These are phyloP conservation scores for Waitea zeae DNA, from an alignment of 1,284 basidiomycete species.

Conservation along the genomic window DNA sequence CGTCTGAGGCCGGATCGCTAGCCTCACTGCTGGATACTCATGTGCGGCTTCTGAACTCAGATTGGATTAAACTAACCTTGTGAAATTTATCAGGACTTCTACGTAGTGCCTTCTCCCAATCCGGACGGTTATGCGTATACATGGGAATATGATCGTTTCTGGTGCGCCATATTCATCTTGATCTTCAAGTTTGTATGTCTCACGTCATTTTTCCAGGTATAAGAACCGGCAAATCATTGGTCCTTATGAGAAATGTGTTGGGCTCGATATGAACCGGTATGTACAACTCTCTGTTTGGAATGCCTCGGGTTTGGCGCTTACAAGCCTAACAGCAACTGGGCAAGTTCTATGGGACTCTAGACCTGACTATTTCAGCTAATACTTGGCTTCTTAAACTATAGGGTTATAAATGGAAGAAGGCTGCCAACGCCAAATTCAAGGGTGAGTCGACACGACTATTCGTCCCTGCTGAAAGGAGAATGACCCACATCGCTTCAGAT, in stretches of 20 bases:
- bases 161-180: conserved; percentile 20
- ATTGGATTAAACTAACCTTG: background rate
- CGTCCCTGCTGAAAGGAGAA: too few species aligned
- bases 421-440: conserved; percentile 10
- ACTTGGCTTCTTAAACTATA: conserved; percentile 9
- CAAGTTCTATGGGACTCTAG: background rate
- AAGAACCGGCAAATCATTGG: conserved; percentile 52
- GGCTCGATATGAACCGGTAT: conserved; percentile 67
- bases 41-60: conserved; percentile 15
- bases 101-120: conserved; percentile 66
- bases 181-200: conserved; percentile 1
- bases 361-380: background rate
- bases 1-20: conserved; percentile 27
- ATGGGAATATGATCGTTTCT: conserved; percentile 42
- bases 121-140: conserved; percentile 72
- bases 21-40: conserved; percentile 34
- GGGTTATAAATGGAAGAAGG: conserved; percentile 46
- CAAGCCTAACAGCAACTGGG: too few species aligned
- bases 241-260: conserved; percentile 34
- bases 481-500: conserved; percentile 22
- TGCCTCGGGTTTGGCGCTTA: too few species aligned
- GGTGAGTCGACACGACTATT: conserved; percentile 1
- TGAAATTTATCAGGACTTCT: conserved; percentile 32
- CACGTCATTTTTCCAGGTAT: too few species aligned
- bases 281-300: too few species aligned